Base-by-base conservation (phyloP, 2,329 filamentous ascomycete species). In the Setomelanomma holmii region DNA sequence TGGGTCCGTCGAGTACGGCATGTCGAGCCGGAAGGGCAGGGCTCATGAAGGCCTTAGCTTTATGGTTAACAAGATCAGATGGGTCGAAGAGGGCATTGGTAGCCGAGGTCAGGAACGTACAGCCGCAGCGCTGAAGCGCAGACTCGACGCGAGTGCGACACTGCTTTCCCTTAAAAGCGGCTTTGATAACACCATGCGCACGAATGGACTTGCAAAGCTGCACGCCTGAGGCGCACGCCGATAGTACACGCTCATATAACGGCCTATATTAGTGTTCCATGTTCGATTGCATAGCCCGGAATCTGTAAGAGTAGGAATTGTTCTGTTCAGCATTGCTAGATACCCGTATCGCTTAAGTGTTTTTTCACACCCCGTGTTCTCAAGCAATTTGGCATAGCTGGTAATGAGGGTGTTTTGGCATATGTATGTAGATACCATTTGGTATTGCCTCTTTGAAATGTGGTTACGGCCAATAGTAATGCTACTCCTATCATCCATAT, bases 21-120 rank as follows among this genome's bases (percentile, higher is more conserved):
- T 99, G 50, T 87, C 86, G 61, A 96, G 90, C 60, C 86, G 92
- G 22, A 86, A 89, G 53, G 97, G 92, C 81, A 89, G 86, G 5
- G 84, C 82, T 20, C 92, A 97, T 68, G 92, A 96, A 63, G 93
- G 93, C 2, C 84, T 96, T 73, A 96, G 92, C 71, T 98, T 90
- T 75, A 91, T 89, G 82, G 85, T 99, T 41, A 82, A 87, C 55
- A 86, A 86, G 45, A 84, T 96, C 10, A 86, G 91, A 45, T 98
- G 93, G 87, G 90, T 97, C 0, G 88, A 90, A 57, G 92, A 95
- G 11, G 88, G 84, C 0, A 82, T 68, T 19, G 71, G 72, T 24
- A 72, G 66, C 40, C 69, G 72, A 21, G 73, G 73, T 19, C 72
- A 75, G 43, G 73, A 75, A 49, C 58, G 73, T 24, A 73, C 66